Conservation (phyloP, 2,329 filamentous ascomycete genomes). For the Aspergillus ibericus region DNA sequence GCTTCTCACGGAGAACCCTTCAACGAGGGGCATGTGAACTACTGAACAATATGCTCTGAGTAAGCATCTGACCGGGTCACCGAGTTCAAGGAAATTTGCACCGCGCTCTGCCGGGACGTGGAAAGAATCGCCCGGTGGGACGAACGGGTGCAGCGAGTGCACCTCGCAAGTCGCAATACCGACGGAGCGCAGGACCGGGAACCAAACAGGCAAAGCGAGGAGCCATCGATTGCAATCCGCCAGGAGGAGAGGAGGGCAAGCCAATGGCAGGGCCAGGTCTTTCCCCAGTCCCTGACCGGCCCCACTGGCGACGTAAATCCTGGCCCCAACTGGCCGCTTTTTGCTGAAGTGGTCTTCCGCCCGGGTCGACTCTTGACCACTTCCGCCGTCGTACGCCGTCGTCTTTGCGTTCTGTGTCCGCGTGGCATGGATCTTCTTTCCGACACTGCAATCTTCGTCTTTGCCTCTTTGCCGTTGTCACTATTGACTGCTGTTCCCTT, state of each 20-base stretch:
- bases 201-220: not conserved
- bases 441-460: not conserved
- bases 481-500: not conserved
- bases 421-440: not conserved
- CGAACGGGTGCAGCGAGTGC: not conserved
- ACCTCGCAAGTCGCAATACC: not conserved
- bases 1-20: too few relatives aligned
- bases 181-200: not conserved
- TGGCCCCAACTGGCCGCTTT: not conserved
- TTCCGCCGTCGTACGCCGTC: not conserved
- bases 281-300: slow-evolving; percentile 2
- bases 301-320: slow-evolving; percentile 4
- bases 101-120: not conserved
- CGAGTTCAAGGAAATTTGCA: not conserved
- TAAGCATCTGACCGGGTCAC: not conserved
- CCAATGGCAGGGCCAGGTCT: not conserved
- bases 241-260: not conserved
- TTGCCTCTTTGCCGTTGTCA: not conserved
- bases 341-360: not conserved
- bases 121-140: not conserved
- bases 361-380: not conserved
- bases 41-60: not conserved
- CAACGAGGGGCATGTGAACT: not conserved
- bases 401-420: not conserved
- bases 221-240: not conserved